Base-by-base conservation (phyloP, 2,329 filamentous ascomycete species). In the Dactylellina drechsleri region DNA sequence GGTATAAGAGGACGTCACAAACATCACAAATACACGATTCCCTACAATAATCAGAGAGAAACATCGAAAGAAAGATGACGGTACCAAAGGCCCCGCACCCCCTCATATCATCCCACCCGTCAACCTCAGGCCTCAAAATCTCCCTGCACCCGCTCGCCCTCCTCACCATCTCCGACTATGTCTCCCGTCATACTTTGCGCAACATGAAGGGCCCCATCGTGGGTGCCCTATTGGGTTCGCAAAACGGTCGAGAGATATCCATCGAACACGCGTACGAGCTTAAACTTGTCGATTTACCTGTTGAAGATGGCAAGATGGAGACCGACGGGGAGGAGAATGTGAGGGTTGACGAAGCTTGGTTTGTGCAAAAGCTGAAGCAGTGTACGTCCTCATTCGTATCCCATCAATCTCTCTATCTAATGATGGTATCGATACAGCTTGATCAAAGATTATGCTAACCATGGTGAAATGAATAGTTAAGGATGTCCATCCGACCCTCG, bases 141-240 rank as follows among this genome's bases (percentile, higher is more conserved):
- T 89, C 93, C 79, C 88, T 99, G 16, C 95, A 99, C 80, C 95
- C 95, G 26, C 89, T 99, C 57, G 93, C 97, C 61, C 90, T 98
- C 78, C 91, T 99, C 83, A 96, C 91, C 77, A 95, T 99, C 80
- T 97, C 94, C 79, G 95, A 99, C 83, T 96, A 96, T 82, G 93
- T 98, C 82, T 96, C 94, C 71, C 89, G 95, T 74, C 93, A 97
- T 82, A 92, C 90, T 0, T 86, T 97, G 67, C 89, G 95, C 72
- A 85, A 88, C 61, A 89, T 93, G 79, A 82, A 85, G 16, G 91
- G 91, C 0, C 92, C 93, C 15, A 87, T 97, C 16, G 87, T 94
- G 2, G 95, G 95, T 67, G 93, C 91, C 61, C 85, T 99, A n/a
- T 83, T 99, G 4, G 95, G 95, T 15, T 92, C 95, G 80, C 93